Percentiles rank a stretch among this genome's conserved stretches.
Conservation (phyloP, 352 stramenopile genomes). For the Aphanomyces cochlioides region DNA sequence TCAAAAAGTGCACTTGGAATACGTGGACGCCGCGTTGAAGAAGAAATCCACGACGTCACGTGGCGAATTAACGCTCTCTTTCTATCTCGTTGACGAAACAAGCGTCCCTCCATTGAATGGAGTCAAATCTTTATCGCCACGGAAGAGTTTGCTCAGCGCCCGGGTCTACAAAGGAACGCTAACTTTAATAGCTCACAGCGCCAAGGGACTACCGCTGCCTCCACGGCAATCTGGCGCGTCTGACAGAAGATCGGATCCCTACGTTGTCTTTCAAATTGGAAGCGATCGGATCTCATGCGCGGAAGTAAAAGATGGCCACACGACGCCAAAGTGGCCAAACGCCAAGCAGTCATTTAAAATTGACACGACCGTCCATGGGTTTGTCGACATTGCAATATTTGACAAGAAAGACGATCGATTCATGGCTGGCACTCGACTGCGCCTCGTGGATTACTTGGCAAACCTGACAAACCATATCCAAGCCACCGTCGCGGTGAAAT, state of each 20-base stretch:
- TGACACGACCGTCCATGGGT: conserved; percentile 37
- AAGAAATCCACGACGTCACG: conserved; percentile 34
- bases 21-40: conserved; percentile 46
- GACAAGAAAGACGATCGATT: conserved; percentile 47
- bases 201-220: conserved; percentile 3
- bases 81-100: conserved; percentile 39
- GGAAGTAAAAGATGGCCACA: conserved; percentile 41
- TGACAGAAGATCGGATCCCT: conserved; percentile 47
- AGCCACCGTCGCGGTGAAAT: neutral
- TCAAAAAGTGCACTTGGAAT: conserved; percentile 42
- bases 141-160: neutral
- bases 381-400: conserved; percentile 39
- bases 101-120: neutral
- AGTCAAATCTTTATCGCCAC: neutral
- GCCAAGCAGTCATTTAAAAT: conserved; percentile 42
- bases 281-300: conserved; percentile 36
- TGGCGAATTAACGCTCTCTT: conserved; percentile 46
- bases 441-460: conserved; percentile 27
- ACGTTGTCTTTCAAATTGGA: conserved; percentile 40
- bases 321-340: conserved; percentile 48
- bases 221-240: conserved; percentile 17
- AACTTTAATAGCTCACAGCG: conserved; percentile 20
- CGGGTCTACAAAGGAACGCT: conserved; percentile 21
- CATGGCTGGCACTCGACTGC: conserved; percentile 43
- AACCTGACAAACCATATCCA: conserved; percentile 13